Percentiles rank a stretch among this genome's conserved stretches.
phyloP scores from a whole-genome alignment of 805 yeast genomes.

The Starmerella bombi region DNA sequence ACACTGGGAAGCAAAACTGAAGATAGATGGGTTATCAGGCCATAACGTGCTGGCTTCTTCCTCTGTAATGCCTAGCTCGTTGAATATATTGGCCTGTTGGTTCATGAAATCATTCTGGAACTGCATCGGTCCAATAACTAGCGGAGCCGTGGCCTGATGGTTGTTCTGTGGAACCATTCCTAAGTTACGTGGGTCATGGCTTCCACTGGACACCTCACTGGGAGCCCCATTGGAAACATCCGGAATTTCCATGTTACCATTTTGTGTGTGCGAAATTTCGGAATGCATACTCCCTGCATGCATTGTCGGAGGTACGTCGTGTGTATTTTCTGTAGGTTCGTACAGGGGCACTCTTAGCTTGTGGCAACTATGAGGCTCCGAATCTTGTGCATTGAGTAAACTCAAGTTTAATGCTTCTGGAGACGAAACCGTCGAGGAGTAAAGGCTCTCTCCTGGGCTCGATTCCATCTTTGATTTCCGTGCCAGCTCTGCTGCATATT shows the following conservation, averaged over 20 bases:
- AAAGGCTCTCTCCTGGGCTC: background rate
- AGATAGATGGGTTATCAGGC: constrained; percentile 15
- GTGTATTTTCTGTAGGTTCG: background rate
- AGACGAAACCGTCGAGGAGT: background rate
- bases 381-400: background rate
- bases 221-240: background rate
- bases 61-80: constrained; percentile 19
- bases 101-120: constrained; percentile 14
- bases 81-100: constrained; percentile 9
- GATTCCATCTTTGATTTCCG: background rate
- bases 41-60: constrained; percentile 22
- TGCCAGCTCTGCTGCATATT: background rate
- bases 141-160: constrained; percentile 15
- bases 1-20: constrained; percentile 28
- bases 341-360: no score
- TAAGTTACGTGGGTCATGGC: no score
- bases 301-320: background rate
- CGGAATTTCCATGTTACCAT: background rate
- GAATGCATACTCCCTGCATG: background rate
- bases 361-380: background rate
- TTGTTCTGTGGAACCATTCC: no score
- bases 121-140: constrained; percentile 28
- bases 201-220: no score
- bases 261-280: background rate
- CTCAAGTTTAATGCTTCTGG: background rate